Base-by-base conservation (phyloP, 768 basidiomycete genomes). In the Auriscalpium orientale region DNA sequence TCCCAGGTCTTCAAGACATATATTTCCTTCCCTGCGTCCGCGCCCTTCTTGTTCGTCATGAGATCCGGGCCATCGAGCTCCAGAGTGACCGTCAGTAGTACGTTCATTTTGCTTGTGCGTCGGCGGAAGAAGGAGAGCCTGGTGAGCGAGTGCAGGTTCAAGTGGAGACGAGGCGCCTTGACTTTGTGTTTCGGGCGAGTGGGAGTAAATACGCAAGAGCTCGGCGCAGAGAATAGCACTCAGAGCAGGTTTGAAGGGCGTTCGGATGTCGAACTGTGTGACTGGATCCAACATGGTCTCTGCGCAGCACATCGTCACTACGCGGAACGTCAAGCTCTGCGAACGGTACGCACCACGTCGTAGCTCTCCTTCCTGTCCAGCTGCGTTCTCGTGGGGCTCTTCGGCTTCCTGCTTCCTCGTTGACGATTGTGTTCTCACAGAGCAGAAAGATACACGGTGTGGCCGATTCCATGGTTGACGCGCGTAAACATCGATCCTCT, bases 51-150 rank as follows among this genome's bases (percentile, higher is more conserved):
- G 37, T 87, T 74, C 21, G 70, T 75, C 37, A 92, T 78, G 6
- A 74, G 71, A 60, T 88, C 84, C 0, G 88, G 90, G 0, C 88
- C 89, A 50, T 91, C 88, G 13, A 88, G 77, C 67, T 91, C 90
- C 56, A 91, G 71, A 8, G n/a, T n/a, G 8, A 79, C 78, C 6
- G 84, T 87, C 5, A 86, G 74, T 7, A 92, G 75, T 8, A 85
- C 56, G 44, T 74, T 78, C 20, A 83, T 74, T 62, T 83, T 84
- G 35, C 69, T 68, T 54, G 64, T 56, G 15, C 65, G 58, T 58
- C 0, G 58, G 12, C 22, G 20, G 65, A 78, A 64, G 12, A 67
- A 55, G 2, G 79, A 70, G 2, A 91, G 71, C 2, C 81, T 70
- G 0, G 80, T 77, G 18, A 91, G 67, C 0, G 72, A 63, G 65